phyloP scores from a whole-genome alignment of 768 basidiomycete species.

The Exidia glandulosa region DNA sequence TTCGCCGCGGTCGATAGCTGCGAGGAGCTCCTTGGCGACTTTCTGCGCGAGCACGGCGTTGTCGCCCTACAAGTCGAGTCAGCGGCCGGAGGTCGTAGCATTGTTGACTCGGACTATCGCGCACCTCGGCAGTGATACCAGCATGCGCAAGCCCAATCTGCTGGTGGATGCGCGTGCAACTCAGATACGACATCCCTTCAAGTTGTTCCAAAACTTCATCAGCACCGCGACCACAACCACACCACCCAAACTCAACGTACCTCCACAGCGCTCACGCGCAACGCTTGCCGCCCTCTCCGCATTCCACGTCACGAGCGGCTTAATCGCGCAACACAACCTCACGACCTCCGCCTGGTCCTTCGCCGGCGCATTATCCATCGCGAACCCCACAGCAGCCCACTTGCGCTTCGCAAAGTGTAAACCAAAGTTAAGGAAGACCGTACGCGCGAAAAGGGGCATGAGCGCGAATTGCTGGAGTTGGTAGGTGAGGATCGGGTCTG shows the following conservation, averaged over 20 bases:
- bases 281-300: background rate
- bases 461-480: background rate
- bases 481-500: background rate
- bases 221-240: too few species aligned
- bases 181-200: background rate
- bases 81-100: too few species aligned
- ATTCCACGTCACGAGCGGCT: background rate
- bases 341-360: background rate
- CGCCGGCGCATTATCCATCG: background rate
- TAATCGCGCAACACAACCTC: background rate
- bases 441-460: background rate
- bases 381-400: background rate
- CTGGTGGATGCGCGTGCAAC: background rate
- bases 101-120: background rate
- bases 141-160: background rate
- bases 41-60: background rate
- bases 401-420: background rate
- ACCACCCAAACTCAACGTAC: background rate
- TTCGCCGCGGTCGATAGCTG: background rate
- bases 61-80: background rate
- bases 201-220: too few species aligned
- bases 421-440: background rate
- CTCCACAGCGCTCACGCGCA: background rate
- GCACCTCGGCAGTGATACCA: background rate
- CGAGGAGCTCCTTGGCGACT: background rate